Base-by-base conservation (phyloP, 306 rosid species). In the Cyclanthera cordifolia region DNA sequence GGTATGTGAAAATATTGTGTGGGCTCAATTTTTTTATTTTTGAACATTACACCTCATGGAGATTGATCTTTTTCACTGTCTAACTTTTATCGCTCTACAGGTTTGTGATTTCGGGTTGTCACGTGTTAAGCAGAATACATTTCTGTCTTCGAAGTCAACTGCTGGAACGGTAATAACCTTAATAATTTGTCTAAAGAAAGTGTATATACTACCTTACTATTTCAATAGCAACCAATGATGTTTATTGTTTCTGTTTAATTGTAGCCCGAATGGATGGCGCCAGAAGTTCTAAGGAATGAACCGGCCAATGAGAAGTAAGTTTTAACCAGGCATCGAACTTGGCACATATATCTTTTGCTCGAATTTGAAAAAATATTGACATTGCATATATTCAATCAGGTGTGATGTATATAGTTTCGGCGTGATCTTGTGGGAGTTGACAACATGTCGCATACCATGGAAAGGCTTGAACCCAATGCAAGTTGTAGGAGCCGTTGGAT, bases 241-340 rank as follows among this genome's bases (percentile, higher is more conserved):
- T 50, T 60, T 8, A 34, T 71, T 74, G 12, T 79, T 48, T 67
- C 54, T 55, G 75, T 70, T 73, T 67, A 37, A 77, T 46, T 86
- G 82, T 87, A 94, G 99, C 99, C 99, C 25, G 99, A 94, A 82
- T 94, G 99, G 99, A 94, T 93, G 98, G 98, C 98, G 1, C 98
- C 98, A 0, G 98, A 93, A 80, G 95, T 93, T 73, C 79, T 93
- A 28, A 86, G 95, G 82, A 94, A 94, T 59, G 99, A 94, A 77
- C 90, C 86, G 48, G 99, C 99, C 17, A 81, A 88, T 69, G 99
- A 94, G 78, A 94, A 94, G 99, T 94, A 82, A 79, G 74, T 71
- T 53, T 8, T 16, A 6, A 17, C 4, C 0, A 51, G 72, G 58
- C 53, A 66, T 46, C 9, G 7, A 37, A 37, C 43, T 37, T 10